Percentiles rank a stretch among this genome's conserved stretches.
Evolutionary conservation across 257 asterid species (phyloP).

Genomic region (Solanum habrochaites): DNA sequence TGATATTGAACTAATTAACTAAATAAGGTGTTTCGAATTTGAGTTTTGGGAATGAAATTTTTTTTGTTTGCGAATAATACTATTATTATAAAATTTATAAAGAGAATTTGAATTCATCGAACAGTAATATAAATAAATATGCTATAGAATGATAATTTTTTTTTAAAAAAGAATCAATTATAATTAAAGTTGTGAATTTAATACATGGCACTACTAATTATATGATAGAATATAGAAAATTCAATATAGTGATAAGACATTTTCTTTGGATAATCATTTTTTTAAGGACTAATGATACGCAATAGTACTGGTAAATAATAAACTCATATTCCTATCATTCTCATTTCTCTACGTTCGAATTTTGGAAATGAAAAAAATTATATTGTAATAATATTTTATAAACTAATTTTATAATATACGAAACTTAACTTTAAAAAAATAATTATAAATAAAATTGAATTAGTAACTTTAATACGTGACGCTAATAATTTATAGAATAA

Average conservation of each 20-base stretch:
- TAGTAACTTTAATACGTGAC: background rate
- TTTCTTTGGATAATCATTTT: background rate
- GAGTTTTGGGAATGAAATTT: rapidly evolving
- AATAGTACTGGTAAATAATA: background rate
- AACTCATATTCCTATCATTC: background rate
- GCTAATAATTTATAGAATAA: background rate
- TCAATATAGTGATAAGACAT: background rate
- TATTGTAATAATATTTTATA: too few relatives aligned
- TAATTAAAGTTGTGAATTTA: background rate
- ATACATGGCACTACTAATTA: background rate
- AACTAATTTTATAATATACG: rapidly evolving
- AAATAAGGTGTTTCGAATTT: background rate
- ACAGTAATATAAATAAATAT: background rate
- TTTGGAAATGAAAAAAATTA: background rate
- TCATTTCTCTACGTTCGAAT: background rate
- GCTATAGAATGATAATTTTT: too few relatives aligned
- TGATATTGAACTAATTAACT: background rate
- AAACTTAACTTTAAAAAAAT: background rate
- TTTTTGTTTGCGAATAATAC: background rate
- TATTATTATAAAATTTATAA: too few relatives aligned
- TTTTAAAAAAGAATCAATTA: background rate
- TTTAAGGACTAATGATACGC: background rate
- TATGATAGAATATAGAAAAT: background rate
- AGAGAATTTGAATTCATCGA: background rate
- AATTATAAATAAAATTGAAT: background rate